phyloP scores from a whole-genome alignment of 2,329 filamentous ascomycete species.

The Venturia aucupariae region DNA sequence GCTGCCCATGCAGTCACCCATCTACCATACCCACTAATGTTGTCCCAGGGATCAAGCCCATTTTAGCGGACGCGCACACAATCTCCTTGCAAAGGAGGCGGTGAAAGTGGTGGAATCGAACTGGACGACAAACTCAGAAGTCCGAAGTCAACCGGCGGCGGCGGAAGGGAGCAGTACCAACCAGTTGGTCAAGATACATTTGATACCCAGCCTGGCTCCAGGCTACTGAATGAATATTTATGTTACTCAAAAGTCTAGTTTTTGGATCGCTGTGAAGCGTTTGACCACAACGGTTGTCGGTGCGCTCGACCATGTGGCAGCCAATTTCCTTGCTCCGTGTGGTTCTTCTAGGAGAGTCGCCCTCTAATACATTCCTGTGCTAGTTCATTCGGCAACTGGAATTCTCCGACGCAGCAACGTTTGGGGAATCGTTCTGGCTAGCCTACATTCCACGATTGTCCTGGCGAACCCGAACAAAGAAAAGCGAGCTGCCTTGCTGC shows the following conservation, averaged over 20 bases:
- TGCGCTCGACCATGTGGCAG: not conserved
- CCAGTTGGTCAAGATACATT: not conserved
- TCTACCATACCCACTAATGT: conserved; percentile 21
- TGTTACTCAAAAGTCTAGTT: not conserved
- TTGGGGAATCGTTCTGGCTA: not conserved
- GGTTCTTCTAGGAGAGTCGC: not conserved
- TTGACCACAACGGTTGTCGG: not conserved
- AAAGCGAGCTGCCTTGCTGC: not conserved
- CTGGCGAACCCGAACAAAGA: conserved; percentile 7
- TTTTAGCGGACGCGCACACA: conserved; percentile 26
- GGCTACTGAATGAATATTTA: conserved; percentile 1
- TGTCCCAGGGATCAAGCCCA: conserved; percentile 27
- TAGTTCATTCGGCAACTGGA: not conserved
- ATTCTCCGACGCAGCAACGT: not conserved
- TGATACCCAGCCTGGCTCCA: conserved; percentile 11
- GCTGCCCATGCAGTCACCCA: conserved; percentile 20
- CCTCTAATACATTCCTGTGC: not conserved
- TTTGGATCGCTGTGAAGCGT: not conserved
- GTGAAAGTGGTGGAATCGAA: conserved; percentile 26
- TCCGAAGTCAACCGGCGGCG: conserved; percentile 17
- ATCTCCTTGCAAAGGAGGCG: conserved; percentile 28
- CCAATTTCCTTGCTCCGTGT: not conserved
- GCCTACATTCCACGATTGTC: conserved; percentile 5
- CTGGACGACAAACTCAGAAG: conserved; percentile 23
- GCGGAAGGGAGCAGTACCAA: not conserved